Percentiles rank a stretch among this genome's conserved stretches.
Evolutionary conservation across 306 rosid species (phyloP).

Genomic region (Vachellia collinsii): DNA sequence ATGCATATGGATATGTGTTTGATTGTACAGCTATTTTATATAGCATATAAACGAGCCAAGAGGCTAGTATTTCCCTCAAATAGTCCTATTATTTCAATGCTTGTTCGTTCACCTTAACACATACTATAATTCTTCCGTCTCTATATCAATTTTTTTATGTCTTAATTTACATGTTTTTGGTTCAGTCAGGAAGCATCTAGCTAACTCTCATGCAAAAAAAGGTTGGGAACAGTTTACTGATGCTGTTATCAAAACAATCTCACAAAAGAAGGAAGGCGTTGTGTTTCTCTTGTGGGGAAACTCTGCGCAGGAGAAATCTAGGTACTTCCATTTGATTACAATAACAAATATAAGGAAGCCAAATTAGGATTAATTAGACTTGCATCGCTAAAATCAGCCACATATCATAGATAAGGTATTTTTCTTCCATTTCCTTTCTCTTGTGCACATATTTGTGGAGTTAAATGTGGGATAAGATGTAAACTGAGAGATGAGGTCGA

Average conservation of each 20-base stretch:
- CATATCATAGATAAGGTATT: neutral
- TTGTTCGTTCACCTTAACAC: neutral
- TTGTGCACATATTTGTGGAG: neutral
- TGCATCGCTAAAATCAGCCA: slow-evolving; percentile 12
- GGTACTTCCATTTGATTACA: slow-evolving; percentile 50
- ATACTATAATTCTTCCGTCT: neutral
- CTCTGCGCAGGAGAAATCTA: slow-evolving; percentile 82
- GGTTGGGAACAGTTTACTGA: slow-evolving; percentile 98
- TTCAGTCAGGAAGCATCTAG: slow-evolving; percentile 86
- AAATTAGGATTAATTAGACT: slow-evolving; percentile 1
- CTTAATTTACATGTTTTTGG: slow-evolving; percentile 27
- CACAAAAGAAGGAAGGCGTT: slow-evolving; percentile 82
- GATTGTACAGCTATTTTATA: no score
- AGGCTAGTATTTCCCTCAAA: neutral
- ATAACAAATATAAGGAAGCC: slow-evolving; percentile 8
- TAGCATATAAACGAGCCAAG: neutral
- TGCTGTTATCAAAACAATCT: slow-evolving; percentile 79
- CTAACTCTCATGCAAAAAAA: slow-evolving; percentile 91
- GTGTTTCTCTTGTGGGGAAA: slow-evolving; percentile 94
- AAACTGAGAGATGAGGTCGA: neutral
- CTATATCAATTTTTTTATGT: neutral
- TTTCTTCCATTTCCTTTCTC: neutral
- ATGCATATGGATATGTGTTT: neutral
- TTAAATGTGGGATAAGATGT: neutral
- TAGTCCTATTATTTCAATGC: neutral